These are phyloP conservation scores for Simmondsia chinensis DNA, from an alignment of 148 eudicot genomes.

Conservation along the genomic window DNA sequence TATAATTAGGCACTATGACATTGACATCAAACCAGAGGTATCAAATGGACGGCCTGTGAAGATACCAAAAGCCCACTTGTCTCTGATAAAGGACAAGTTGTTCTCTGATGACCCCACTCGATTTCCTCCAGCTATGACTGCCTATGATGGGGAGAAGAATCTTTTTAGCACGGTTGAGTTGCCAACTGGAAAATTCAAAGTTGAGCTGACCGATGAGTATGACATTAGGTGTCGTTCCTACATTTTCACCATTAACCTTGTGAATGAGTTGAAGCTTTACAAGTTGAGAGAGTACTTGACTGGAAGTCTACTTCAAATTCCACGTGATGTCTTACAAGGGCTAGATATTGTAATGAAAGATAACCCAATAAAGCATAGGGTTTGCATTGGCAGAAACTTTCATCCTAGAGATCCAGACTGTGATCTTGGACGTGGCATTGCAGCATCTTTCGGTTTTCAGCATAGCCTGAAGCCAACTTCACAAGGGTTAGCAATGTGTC, in stretches of 20 bases:
- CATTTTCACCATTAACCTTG: conserved; percentile 27
- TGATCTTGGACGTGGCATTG: conserved; percentile 29
- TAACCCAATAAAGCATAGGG: conserved; percentile 34
- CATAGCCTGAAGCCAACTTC: conserved; percentile 49
- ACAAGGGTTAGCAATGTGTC: conserved; percentile 47
- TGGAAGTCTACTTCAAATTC: conserved; percentile 23
- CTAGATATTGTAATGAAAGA: conserved; percentile 77
- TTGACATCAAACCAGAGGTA: conserved; percentile 33
- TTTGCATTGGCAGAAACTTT: conserved; percentile 40
- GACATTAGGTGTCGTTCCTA: conserved; percentile 24
- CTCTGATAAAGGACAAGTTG: conserved; percentile 36
- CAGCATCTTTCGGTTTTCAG: conserved; percentile 45
- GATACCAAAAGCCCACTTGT: conserved; percentile 24
- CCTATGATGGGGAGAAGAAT: conserved; percentile 70
- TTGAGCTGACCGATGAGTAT: conserved; percentile 37
- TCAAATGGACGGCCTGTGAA: conserved; percentile 22
- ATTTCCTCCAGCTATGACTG: conserved; percentile 35
- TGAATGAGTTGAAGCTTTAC: conserved; percentile 35
- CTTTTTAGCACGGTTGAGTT: conserved; percentile 44
- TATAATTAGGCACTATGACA: conserved; percentile 45
- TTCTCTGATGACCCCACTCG: conserved; percentile 22
- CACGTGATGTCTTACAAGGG: conserved; percentile 63
- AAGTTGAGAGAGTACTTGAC: conserved; percentile 42
- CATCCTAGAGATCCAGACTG: conserved; percentile 12
- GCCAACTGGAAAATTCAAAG: conserved; percentile 35